phyloP scores from a whole-genome alignment of 2,329 filamentous ascomycete species.

The Fusarium pseudograminearum region DNA sequence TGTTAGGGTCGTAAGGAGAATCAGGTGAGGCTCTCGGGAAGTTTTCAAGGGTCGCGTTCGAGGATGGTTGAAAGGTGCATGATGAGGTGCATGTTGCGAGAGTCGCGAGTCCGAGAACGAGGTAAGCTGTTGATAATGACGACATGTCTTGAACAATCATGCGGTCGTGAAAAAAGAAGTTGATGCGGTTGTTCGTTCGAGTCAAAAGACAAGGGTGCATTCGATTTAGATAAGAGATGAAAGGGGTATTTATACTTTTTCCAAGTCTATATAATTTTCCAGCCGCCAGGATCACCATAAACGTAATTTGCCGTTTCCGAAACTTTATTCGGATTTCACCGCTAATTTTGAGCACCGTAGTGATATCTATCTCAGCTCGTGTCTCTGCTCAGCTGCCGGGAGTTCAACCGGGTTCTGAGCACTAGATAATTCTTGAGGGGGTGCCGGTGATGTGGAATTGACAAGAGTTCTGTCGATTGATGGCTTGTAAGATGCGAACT shows the following conservation, averaged over 20 bases:
- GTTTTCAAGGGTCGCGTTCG: background rate
- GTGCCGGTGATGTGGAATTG: background rate
- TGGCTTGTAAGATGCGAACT: background rate
- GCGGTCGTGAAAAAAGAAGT: background rate
- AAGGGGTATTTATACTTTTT: background rate
- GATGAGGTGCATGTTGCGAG: background rate
- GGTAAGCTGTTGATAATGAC: background rate
- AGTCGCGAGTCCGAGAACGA: background rate
- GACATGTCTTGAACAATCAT: background rate
- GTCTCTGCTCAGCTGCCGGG: background rate
- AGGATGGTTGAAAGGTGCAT: background rate
- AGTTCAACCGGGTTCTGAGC: background rate
- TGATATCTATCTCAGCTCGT: background rate
- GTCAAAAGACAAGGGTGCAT: background rate
- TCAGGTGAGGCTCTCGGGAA: background rate
- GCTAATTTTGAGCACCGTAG: background rate
- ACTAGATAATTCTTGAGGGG: background rate
- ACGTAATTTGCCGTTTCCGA: background rate
- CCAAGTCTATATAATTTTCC: background rate
- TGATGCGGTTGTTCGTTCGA: background rate
- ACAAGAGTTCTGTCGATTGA: background rate
- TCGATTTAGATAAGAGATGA: background rate
- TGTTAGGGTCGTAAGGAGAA: background rate
- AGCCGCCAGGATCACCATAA: background rate
- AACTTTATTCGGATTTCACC: background rate